phyloP scores from a whole-genome alignment of 2,329 filamentous ascomycete genomes.

The Fusarium sp. region DNA sequence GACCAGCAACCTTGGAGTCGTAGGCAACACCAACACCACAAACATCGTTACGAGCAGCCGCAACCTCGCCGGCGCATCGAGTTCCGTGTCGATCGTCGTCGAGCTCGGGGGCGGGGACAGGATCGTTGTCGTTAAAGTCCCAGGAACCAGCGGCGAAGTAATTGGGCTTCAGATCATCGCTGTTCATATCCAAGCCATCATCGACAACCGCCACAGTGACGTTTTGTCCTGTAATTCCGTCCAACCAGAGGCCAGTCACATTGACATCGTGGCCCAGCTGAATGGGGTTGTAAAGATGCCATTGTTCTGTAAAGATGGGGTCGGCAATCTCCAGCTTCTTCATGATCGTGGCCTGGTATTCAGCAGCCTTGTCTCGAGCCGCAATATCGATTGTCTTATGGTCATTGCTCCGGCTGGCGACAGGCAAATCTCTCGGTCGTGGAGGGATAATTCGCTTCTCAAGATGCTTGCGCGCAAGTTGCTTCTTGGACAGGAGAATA shows the following conservation, averaged over 20 bases:
- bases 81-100: conserved; percentile 92
- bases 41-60: conserved; percentile 90
- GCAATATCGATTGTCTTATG: background rate
- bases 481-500: conserved; percentile 85
- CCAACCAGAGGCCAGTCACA: conserved; percentile 91
- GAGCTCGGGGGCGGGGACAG: conserved; percentile 84
- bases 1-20: conserved; percentile 88
- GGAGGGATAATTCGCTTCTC: conserved; percentile 64
- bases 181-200: conserved; percentile 96
- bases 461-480: conserved; percentile 62
- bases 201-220: conserved; percentile 94
- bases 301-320: conserved; percentile 93
- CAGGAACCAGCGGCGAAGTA: conserved; percentile 94
- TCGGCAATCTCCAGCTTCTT: conserved; percentile 80
- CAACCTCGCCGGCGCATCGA: conserved; percentile 92
- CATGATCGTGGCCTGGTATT: conserved; percentile 71
- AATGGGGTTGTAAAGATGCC: conserved; percentile 90
- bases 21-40: conserved; percentile 98
- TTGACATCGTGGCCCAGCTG: conserved; percentile 93
- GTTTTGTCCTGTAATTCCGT: conserved; percentile 90
- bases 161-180: conserved; percentile 90
- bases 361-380: conserved; percentile 58
- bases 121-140: conserved; percentile 90
- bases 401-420: conserved; percentile 17
- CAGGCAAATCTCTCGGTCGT: conserved; percentile 45